Base-by-base conservation (phyloP, 2,329 filamentous ascomycete genomes). In the Sclerotinia subarctica region DNA sequence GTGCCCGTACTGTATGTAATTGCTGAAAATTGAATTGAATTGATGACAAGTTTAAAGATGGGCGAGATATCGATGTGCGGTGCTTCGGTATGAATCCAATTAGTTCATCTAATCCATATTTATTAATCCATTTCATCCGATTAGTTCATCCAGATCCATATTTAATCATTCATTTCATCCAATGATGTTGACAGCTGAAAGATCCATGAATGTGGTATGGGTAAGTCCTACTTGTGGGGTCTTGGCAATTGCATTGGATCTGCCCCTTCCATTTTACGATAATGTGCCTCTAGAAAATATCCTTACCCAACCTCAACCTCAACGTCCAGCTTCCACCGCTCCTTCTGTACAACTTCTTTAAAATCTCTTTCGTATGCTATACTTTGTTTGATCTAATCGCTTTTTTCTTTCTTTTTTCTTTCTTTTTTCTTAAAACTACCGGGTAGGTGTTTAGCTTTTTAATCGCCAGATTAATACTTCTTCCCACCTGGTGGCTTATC, bases 311-410 rank as follows among this genome's bases (percentile, higher is more conserved):
- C n/a, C n/a, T n/a, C n/a, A 29, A 59, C 56, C 38, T 62, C 46
- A 62, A 62, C 58, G 21, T 62, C 59, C 46, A 62, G 46, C 59
- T 62, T 62, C 59, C 59, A 62, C 59, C 59, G 59, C 59, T 62
- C 46, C 46, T 51, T 38, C 46, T 62, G 46, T 51, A 62, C 59
- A 62, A 62, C 46, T 24, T 5, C 29, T 24, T 5, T 7, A 8
- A 15, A 15, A 24, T 24, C 15, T 35, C 21, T 24, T 24, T 57
- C 19, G 19, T 35, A 35, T 19, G 8, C 21, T 46, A 46, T n/a
- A 7, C 13, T 47, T n/a, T 46, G 11, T 4, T 59, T 46, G 38
- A 32, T 49, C 10, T 3, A 49, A 24, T 19, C 44, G 13, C 35
- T 49, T 3, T 35, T 10, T 47, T 21, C 6, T 35, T 35, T 8